Conservation (phyloP, 495 filamentous ascomycete genomes). For the Xylaria longipes region DNA sequence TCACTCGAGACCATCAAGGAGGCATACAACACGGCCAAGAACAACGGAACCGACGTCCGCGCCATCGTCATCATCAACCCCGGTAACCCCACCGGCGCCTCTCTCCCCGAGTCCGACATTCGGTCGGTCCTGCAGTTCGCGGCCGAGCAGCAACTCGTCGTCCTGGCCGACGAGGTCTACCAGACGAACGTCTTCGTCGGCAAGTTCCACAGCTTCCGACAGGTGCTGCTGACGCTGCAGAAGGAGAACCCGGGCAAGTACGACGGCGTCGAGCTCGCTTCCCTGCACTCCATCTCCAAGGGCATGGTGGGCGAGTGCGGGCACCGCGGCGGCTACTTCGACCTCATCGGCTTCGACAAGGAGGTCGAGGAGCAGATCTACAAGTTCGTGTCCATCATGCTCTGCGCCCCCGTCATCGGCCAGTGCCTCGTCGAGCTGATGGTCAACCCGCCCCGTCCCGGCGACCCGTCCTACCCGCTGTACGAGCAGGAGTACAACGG, state of each 20-base stretch:
- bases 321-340: conserved; percentile 96
- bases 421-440: conserved; percentile 96
- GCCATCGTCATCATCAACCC: conserved; percentile 98
- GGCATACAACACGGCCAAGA: conserved; percentile 72
- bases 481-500: conserved; percentile 84
- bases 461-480: conserved; percentile 79
- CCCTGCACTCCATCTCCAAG: conserved; percentile 86
- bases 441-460: conserved; percentile 89
- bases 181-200: conserved; percentile 97
- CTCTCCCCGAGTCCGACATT: conserved; percentile 78
- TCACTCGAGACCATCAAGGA: conserved; percentile 75
- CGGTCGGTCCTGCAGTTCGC: conserved; percentile 82
- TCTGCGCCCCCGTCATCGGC: conserved; percentile 93
- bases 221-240: conserved; percentile 83
- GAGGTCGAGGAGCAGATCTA: conserved; percentile 92
- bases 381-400: conserved; percentile 94
- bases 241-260: conserved; percentile 73
- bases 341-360: conserved; percentile 86
- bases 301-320: conserved; percentile 99
- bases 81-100: conserved; percentile 94
- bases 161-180: conserved; percentile 97
- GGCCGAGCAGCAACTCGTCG: conserved; percentile 81
- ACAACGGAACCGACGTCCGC: conserved; percentile 81
- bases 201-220: conserved; percentile 94
- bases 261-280: conserved; percentile 85